phyloP scores from a whole-genome alignment of 352 stramenopile species.

The Pythium utonaiense region DNA sequence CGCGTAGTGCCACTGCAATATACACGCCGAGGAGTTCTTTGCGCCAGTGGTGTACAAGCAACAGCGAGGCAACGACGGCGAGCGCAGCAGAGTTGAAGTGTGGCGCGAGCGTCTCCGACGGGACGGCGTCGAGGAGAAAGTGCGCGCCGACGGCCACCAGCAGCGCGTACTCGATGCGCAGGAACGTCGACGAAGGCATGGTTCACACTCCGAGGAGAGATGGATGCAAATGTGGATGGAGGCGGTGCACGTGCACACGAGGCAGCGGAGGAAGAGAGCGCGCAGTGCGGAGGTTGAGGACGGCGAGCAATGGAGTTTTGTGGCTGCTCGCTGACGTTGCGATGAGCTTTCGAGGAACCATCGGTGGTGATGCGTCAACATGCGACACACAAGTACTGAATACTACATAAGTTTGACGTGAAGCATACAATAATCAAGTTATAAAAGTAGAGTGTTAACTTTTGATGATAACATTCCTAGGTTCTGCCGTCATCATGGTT shows the following conservation, averaged over 20 bases:
- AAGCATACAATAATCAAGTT: too few relatives aligned
- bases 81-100: slow-evolving; percentile 8
- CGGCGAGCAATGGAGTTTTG: not conserved
- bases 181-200: not conserved
- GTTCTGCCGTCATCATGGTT: not conserved
- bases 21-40: slow-evolving; percentile 23
- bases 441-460: too few relatives aligned
- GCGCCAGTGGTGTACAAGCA: slow-evolving; percentile 33
- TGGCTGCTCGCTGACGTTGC: not conserved
- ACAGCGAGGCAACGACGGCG: slow-evolving; percentile 10
- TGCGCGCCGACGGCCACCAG: slow-evolving; percentile 5
- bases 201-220: not conserved
- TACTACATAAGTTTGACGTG: too few relatives aligned
- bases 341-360: not conserved
- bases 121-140: slow-evolving; percentile 4
- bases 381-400: too few relatives aligned
- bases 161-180: slow-evolving; percentile 25
- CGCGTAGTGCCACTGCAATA: slow-evolving; percentile 4
- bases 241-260: too few relatives aligned
- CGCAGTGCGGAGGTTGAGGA: not conserved
- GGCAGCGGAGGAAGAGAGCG: too few relatives aligned
- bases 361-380: not conserved
- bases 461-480: too few relatives aligned
- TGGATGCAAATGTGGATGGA: not conserved
- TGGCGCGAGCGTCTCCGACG: not conserved